Base-by-base conservation (phyloP, 257 asterid genomes). In the Phtheirospermum japonicum region DNA sequence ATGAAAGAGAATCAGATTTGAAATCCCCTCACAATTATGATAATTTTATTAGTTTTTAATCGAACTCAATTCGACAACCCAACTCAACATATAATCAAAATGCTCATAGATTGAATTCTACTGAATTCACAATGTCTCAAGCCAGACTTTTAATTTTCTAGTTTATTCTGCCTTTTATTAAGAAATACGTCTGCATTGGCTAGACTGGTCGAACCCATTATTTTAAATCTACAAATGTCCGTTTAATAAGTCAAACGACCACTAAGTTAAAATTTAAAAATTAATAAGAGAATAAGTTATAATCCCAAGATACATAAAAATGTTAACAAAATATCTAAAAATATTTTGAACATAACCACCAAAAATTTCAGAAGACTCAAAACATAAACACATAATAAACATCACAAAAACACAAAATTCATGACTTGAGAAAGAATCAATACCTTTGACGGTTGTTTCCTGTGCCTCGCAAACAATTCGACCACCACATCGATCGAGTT, bases 101-200 rank as follows among this genome's bases (percentile, higher is more conserved):
- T 46, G 62, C 10, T 50, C 31, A 37, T 3, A 52, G 19, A 55
- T 8, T 5, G 52, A 57, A 8, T 26, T 64, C 56, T 16, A 59
- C 45, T 20, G 30, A 40, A 12, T 39, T 16, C 45, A 39, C 18
- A 33, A 42, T 14, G 33, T 60, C 17, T 32, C 60, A 73, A 61
- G 26, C 23, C 49, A 51, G 54, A 61, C 20, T 57, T 20, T 9
- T 13, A 60, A 60, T 33, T 37, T 30, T 23, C 32, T 51, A 39
- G 16, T 57, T 0, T 55, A 13, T 33, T 13, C 39, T n/a, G 16
- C 42, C 52, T 1, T 37, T 23, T 49, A 60, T 48, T 32, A 57
- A 68, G 7, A 20, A 63, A 4, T 32, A 34, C 7, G n/a, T 68
- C 56, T 10, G 19, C 16, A 34, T 57, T 11, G 37, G 14, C 39